These are phyloP conservation scores for Somion occarium DNA, from an alignment of 1,284 basidiomycete species.

Conservation along the genomic window DNA sequence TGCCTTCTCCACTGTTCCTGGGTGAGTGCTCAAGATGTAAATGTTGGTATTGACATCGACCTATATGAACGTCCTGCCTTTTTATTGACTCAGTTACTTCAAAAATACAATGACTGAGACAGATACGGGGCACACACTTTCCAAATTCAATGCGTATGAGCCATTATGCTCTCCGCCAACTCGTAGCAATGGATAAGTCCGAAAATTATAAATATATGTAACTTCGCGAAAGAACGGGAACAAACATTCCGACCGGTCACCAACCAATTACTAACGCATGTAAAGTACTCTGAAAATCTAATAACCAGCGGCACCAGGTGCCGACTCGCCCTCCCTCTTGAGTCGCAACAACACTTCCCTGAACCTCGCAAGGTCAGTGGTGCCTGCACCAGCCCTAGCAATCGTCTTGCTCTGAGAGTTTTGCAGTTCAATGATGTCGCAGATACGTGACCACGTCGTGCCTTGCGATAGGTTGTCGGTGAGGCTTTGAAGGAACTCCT, in stretches of 20 bases:
- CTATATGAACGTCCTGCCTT: conserved; percentile 55
- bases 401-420: conserved; percentile 98
- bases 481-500: conserved; percentile 71
- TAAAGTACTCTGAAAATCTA: no score
- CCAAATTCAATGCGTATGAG: no score
- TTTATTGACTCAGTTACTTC: conserved; percentile 71
- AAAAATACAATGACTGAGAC: conserved; percentile 68
- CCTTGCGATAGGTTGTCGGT: conserved; percentile 81
- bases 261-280: no score
- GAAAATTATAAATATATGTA: no score
- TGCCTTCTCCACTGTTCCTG: conserved; percentile 17
- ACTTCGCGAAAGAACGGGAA: no score
- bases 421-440: conserved; percentile 82
- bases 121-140: conserved; percentile 82
- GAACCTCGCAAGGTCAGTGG: conserved; percentile 86
- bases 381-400: conserved; percentile 81
- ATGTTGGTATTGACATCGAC: conserved; percentile 31
- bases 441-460: conserved; percentile 96
- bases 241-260: no score
- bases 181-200: no score
- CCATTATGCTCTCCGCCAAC: no score
- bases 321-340: conserved; percentile 84
- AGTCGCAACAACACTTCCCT: conserved; percentile 87
- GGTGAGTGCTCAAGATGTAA: conserved; percentile 3
- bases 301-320: conserved; percentile 91